Conservation (phyloP, 2,329 filamentous ascomycete species). For the Mycosphaerella sp. region DNA sequence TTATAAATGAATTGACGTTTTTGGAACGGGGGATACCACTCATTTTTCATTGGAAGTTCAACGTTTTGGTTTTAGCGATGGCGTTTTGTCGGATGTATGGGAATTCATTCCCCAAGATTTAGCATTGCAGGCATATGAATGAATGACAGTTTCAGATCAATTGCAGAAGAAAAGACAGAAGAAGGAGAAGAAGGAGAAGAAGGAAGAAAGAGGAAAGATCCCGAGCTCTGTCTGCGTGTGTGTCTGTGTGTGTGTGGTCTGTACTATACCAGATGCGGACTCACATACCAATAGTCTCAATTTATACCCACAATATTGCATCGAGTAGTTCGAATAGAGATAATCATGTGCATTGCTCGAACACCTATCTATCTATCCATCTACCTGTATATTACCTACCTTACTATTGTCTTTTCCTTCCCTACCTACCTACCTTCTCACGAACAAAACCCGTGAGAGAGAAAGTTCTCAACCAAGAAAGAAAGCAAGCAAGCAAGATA, state of each 20-base stretch:
- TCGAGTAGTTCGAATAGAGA: neutral
- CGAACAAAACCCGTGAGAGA: too few species aligned
- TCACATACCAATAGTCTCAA: neutral
- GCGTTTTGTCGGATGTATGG: slow-evolving; percentile 2
- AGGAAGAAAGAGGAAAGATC: too few species aligned
- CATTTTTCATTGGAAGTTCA: neutral
- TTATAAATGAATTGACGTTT: slow-evolving; percentile 6
- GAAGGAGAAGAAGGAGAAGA: neutral
- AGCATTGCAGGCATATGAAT: neutral
- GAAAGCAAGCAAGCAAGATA: too few species aligned
- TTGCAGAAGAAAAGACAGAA: neutral
- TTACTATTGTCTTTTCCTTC: too few species aligned
- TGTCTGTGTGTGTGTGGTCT: too few species aligned
- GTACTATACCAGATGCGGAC: neutral
- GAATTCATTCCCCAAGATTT: neutral
- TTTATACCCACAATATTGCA: too few species aligned
- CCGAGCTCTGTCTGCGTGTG: too few species aligned
- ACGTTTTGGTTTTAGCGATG: slow-evolving; percentile 5
- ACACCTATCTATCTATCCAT: too few species aligned
- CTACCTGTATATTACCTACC: too few species aligned
- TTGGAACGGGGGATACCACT: neutral
- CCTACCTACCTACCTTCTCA: too few species aligned
- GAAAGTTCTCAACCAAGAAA: too few species aligned
- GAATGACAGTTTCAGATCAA: neutral
- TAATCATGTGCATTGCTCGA: too few species aligned